Base-by-base conservation (phyloP, 768 basidiomycete species). In the Piloderma croceum region DNA sequence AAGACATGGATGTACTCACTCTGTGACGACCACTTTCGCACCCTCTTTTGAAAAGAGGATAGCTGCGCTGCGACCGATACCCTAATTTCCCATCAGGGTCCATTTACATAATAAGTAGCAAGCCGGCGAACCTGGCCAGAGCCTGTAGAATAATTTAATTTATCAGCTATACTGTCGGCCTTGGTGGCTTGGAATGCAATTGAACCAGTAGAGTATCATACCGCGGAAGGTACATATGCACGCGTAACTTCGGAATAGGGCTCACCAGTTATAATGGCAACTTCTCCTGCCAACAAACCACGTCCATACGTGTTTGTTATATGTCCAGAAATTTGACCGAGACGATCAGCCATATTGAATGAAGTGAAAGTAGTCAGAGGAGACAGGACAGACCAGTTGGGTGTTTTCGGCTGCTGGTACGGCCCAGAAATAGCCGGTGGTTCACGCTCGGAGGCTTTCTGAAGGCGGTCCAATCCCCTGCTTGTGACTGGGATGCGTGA, bases 221-320 rank as follows among this genome's bases (percentile, higher is more conserved):
- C 32, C 13, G 34, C n/a, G 22, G 32, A 40, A 24, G 31, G 40
- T 38, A 12, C 19, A 29, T 23, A 22, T 21, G 24, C 23, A 4
- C 15, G 36, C 21, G 3, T 36, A 10, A 32, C 22, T 12, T 17
- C 24, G 15, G 29, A 32, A 29, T 12, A 23, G 22, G 24, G 61
- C 76, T 51, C 53, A 81, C 86, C 88, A 36, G 89, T 91, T 52
- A 91, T 81, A 57, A 91, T 89, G 12, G 84, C 87, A 6, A 90
- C 87, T 52, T 90, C 83, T 5, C 80, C 84, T 1, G 68, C 71
- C 35, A 89, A 68, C 32, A 90, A 65, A 3, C 87, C 86, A 6
- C 70, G 65, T 17, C 58, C 48, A 41, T 66, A 46, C 17, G 61
- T 44, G 39, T 64, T 69, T 17, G 59, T 57, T 12, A 74, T 58